Evolutionary conservation across 2,329 filamentous ascomycete species (phyloP).

Genomic region (Neurospora sp.): DNA sequence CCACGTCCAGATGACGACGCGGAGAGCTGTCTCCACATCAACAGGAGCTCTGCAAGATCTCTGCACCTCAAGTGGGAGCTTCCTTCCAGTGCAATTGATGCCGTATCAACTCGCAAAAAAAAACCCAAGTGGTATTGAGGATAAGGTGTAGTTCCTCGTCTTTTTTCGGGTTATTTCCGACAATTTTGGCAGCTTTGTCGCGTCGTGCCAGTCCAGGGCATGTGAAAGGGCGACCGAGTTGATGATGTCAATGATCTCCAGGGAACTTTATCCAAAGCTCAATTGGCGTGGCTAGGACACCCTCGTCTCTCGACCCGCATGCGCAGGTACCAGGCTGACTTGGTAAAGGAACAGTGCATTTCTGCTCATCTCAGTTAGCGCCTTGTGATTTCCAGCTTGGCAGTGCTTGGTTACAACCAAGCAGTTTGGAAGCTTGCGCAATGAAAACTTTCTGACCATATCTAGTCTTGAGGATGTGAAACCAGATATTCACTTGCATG

Average conservation of each 20-base stretch:
- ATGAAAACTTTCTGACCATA: too few relatives aligned
- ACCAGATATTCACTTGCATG: not conserved
- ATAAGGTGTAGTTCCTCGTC: not conserved
- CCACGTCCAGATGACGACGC: too few relatives aligned
- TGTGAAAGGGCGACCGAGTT: not conserved
- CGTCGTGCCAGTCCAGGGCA: not conserved
- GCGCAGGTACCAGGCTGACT: not conserved
- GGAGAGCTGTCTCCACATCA: too few relatives aligned
- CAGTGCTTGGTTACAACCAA: not conserved
- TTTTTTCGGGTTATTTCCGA: not conserved
- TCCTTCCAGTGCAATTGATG: not conserved
- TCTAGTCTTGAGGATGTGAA: not conserved
- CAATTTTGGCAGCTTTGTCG: not conserved
- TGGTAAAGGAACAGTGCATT: not conserved
- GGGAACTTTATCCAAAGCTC: not conserved
- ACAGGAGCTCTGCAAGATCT: not conserved
- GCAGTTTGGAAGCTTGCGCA: not conserved
- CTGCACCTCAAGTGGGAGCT: not conserved
- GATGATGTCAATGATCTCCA: constrained; percentile 2
- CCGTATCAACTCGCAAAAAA: not conserved
- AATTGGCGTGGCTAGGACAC: not conserved
- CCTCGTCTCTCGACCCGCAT: not conserved
- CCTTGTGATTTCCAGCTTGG: not conserved
- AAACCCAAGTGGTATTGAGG: not conserved
- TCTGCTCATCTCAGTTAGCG: not conserved